These are phyloP conservation scores for Fusarium tuaranense DNA, from an alignment of 2,329 filamentous ascomycete genomes.

Conservation along the genomic window DNA sequence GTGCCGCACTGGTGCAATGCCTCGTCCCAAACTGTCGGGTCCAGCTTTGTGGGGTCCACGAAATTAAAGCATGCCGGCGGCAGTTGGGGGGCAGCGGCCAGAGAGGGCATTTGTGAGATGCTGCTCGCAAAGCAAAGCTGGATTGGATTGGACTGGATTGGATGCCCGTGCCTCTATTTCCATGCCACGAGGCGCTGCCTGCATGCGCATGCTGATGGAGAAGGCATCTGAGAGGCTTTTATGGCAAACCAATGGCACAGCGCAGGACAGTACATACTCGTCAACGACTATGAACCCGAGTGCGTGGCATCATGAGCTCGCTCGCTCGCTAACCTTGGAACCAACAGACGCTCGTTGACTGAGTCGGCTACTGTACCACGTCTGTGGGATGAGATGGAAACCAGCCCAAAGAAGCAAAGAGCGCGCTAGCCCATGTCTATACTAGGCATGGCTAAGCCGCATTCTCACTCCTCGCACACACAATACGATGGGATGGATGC, in stretches of 20 bases:
- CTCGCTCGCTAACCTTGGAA: neutral
- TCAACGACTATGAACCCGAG: neutral
- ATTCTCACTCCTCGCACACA: neutral
- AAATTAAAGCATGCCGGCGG: constrained; percentile 41
- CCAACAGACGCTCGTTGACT: neutral
- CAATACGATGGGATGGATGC: neutral
- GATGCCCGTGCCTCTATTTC: neutral
- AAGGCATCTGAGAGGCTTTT: neutral
- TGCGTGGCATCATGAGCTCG: neutral
- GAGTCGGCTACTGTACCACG: neutral
- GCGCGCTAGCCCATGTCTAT: constrained; percentile 3
- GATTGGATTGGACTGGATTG: neutral
- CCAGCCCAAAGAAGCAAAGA: constrained; percentile 6
- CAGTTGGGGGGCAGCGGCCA: constrained; percentile 26
- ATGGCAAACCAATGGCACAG: neutral
- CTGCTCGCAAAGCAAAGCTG: neutral
- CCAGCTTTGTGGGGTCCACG: constrained; percentile 30
- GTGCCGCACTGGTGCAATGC: constrained; percentile 40
- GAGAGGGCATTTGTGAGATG: neutral
- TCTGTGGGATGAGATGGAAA: constrained; percentile 1
- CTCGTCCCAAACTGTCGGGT: constrained; percentile 45
- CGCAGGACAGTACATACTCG: neutral
- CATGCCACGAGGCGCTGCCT: neutral
- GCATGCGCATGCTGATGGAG: neutral
- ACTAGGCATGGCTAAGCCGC: constrained; percentile 17